Conservation (phyloP, 495 filamentous ascomycete genomes). For the Penicillium canariense region DNA sequence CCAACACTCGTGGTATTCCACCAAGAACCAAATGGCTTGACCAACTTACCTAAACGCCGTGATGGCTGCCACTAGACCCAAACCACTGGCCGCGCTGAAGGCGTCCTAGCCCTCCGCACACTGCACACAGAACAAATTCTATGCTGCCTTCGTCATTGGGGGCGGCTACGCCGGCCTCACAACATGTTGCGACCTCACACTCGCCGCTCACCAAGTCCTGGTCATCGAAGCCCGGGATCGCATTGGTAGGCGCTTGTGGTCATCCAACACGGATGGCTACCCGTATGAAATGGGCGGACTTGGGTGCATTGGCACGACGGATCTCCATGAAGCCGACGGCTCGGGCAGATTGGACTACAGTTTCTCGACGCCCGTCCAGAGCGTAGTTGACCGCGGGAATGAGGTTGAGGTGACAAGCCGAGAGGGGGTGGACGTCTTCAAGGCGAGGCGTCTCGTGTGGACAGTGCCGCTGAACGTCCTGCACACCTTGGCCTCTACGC, state of each 20-base stretch:
- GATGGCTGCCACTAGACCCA: not conserved
- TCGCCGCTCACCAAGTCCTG: slow-evolving; percentile 11
- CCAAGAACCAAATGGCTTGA: too few relatives aligned
- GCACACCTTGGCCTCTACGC: not conserved
- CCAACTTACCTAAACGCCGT: not conserved
- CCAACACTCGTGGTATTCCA: not conserved
- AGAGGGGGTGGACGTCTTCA: not conserved
- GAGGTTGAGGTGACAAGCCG: not conserved
- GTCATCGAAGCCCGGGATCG: slow-evolving; percentile 37
- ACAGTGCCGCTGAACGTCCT: not conserved
- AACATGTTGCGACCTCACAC: not conserved
- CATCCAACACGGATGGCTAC: slow-evolving; percentile 19
- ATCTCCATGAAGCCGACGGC: slow-evolving; percentile 17
- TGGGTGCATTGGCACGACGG: slow-evolving; percentile 24
- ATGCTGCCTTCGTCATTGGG: not conserved
- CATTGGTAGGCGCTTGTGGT: slow-evolving; percentile 34
- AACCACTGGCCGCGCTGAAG: not conserved
- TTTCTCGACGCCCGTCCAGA: not conserved
- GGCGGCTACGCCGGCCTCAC: not conserved
- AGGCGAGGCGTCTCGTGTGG: not conserved
- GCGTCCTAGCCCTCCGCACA: not conserved
- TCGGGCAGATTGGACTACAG: not conserved
- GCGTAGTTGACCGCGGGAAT: not conserved
- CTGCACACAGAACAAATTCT: not conserved
- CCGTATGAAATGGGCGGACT: slow-evolving; percentile 34